phyloP scores from a whole-genome alignment of 345 rosid species.

The Linum tenue region DNA sequence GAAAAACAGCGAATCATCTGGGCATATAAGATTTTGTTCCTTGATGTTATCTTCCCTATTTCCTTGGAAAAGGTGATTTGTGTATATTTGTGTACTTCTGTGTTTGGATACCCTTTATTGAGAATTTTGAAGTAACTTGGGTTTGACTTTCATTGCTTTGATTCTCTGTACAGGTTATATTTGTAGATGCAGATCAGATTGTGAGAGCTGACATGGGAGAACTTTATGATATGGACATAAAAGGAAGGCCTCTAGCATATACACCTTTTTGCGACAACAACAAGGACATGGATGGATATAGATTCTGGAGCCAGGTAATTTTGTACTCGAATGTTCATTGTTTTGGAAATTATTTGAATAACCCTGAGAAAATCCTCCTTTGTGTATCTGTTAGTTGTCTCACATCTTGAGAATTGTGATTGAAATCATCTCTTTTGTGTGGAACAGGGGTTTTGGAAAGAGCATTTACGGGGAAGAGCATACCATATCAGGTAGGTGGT shows the following conservation, averaged over 20 bases:
- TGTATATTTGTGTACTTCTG: slow-evolving; percentile 6
- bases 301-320: slow-evolving; percentile 92
- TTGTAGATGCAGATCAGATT: slow-evolving; percentile 97
- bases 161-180: slow-evolving; percentile 57
- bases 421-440: background rate
- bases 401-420: slow-evolving; percentile 5
- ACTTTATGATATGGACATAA: slow-evolving; percentile 91
- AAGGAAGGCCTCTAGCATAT: slow-evolving; percentile 97
- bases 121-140: slow-evolving; percentile 4
- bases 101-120: background rate
- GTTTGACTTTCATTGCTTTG: slow-evolving; percentile 9
- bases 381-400: background rate
- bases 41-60: slow-evolving; percentile 94
- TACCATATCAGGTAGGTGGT: slow-evolving; percentile 83
- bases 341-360: too few species aligned
- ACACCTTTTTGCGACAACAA: slow-evolving; percentile 98
- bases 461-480: slow-evolving; percentile 81
- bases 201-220: slow-evolving; percentile 97
- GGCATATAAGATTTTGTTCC: slow-evolving; percentile 97
- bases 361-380: background rate
- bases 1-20: slow-evolving; percentile 97
- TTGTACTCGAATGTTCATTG: background rate
- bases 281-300: slow-evolving; percentile 96
- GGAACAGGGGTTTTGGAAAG: slow-evolving; percentile 95
- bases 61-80: slow-evolving; percentile 76